Percentiles rank a stretch among this genome's conserved stretches.
phyloP scores from a whole-genome alignment of 345 rosid genomes.

The Mercurialis annua region DNA sequence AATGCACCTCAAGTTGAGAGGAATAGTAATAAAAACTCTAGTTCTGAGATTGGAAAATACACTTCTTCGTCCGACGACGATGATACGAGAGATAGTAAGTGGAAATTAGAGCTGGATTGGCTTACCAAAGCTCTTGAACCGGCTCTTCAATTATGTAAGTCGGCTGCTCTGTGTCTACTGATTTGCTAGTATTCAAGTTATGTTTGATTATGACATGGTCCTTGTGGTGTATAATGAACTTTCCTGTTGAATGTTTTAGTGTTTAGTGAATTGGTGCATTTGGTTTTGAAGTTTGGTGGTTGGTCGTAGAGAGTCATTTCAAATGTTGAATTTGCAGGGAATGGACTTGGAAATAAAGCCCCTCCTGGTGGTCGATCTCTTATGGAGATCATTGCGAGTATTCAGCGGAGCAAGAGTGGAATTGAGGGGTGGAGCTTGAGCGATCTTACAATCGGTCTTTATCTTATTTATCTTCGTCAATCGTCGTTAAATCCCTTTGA shows the following conservation, averaged over 20 bases:
- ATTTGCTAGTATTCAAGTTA: constrained; percentile 30
- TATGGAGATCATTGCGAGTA: constrained; percentile 73
- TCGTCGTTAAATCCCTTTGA: constrained; percentile 60
- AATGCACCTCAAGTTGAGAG: constrained; percentile 26
- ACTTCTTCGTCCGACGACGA: constrained; percentile 55
- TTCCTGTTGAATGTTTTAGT: neutral
- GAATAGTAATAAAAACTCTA: constrained; percentile 34
- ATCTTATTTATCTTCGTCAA: constrained; percentile 86
- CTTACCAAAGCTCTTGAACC: constrained; percentile 76
- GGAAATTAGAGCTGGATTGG: constrained; percentile 79
- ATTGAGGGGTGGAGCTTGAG: constrained; percentile 92
- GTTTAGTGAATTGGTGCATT: neutral
- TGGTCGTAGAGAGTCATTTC: constrained; percentile 14
- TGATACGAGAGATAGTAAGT: constrained; percentile 44
- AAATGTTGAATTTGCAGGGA: constrained; percentile 38
- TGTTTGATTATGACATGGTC: neutral
- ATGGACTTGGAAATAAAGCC: constrained; percentile 41
- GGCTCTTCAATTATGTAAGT: constrained; percentile 66
- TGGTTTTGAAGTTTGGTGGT: neutral
- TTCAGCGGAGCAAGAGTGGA: constrained; percentile 83
- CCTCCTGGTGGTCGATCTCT: constrained; percentile 59
- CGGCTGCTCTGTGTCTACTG: constrained; percentile 80
- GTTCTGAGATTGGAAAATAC: constrained; percentile 30
- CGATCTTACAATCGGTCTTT: constrained; percentile 89
- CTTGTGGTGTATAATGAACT: constrained; percentile 2